Evolutionary conservation across 768 basidiomycete species (phyloP), one percentile per base, ranked within the genome.

Genomic region (Lenzites betulinus): DNA sequence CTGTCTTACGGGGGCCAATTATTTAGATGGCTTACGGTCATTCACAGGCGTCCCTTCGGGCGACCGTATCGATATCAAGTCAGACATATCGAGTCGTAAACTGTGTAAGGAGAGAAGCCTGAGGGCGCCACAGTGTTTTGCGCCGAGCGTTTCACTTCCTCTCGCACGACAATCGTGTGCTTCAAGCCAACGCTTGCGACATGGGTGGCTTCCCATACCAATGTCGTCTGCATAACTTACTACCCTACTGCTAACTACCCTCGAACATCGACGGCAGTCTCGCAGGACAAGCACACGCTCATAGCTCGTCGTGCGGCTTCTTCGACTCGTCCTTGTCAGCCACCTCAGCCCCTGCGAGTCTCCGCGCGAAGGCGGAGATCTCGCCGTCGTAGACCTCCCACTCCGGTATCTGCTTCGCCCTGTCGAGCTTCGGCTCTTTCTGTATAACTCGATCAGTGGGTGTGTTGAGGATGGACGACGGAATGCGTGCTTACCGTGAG

Each of bases 361-460:
- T 79, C 25, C 84, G 81, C 0, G 91, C 88, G 62, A 99, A 93
- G 26, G 76, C 80, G 1, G 95, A 89, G 52, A 98, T 95, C 74
- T 99, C 95, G 6, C 77, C 69, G 72, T 99, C 96, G 70, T 98
- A 98, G 50, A 84, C 84, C 63, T 96, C 94, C 97, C 97, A 99
- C 71, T 98, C 97, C 0, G 97, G 96, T 53, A 98, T 97, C 67
- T 94, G 87, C 38, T 95, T 85, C 3, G 97, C 97, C 23, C 97
- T 86, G 3, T 88, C 83, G 6, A 98, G 81, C 73, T 98, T 99
- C 6, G 95, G 95, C 70, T 98, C 97, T 87, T 98, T 97, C 92
- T 97, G 77, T 70, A 55, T 30, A 42, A 28, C 30, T 22, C 30
- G 16, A 13, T 54, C 39, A 60, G 23, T 28, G 58, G 30, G 35